Evolutionary conservation across 495 filamentous ascomycete species (phyloP).

Genomic region (Recurvomyces mirabilis): DNA sequence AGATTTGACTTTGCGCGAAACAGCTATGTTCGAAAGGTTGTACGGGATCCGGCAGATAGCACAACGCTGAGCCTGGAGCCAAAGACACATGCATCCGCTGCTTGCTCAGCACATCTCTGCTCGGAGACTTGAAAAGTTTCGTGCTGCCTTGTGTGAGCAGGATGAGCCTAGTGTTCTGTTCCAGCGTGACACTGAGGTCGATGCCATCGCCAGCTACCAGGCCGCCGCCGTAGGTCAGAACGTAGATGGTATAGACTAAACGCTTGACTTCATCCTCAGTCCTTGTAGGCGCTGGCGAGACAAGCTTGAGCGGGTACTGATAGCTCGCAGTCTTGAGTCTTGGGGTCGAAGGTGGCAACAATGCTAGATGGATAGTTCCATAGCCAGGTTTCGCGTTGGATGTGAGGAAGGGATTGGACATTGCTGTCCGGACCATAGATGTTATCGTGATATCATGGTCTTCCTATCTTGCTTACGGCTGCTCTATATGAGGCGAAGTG

Average conservation of each 20-base stretch:
- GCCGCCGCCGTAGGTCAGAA: slow-evolving; percentile 90
- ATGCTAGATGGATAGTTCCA: slow-evolving; percentile 60
- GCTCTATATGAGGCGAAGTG: not conserved
- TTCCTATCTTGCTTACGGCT: not conserved
- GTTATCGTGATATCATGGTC: slow-evolving; percentile 18
- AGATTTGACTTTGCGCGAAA: slow-evolving; percentile 73
- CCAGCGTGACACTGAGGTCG: slow-evolving; percentile 56
- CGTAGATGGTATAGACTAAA: slow-evolving; percentile 59
- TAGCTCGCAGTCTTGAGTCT: slow-evolving; percentile 67
- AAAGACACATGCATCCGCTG: slow-evolving; percentile 60
- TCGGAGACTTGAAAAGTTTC: slow-evolving; percentile 77
- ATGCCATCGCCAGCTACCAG: slow-evolving; percentile 79
- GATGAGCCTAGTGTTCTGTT: slow-evolving; percentile 54
- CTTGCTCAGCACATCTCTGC: slow-evolving; percentile 32
- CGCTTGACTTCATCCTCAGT: slow-evolving; percentile 28
- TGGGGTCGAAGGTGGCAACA: slow-evolving; percentile 60
- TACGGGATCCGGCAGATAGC: slow-evolving; percentile 86
- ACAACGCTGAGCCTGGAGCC: slow-evolving; percentile 53
- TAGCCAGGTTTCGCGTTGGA: slow-evolving; percentile 63
- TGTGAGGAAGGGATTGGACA: slow-evolving; percentile 52
- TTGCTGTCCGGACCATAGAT: slow-evolving; percentile 6
- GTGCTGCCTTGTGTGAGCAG: slow-evolving; percentile 92
- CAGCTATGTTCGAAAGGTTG: slow-evolving; percentile 74
- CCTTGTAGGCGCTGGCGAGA: slow-evolving; percentile 44
- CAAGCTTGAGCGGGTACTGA: slow-evolving; percentile 90